These are phyloP conservation scores for Ocimum tenuiflorum DNA, from an alignment of 257 asterid genomes.

Conservation along the genomic window DNA sequence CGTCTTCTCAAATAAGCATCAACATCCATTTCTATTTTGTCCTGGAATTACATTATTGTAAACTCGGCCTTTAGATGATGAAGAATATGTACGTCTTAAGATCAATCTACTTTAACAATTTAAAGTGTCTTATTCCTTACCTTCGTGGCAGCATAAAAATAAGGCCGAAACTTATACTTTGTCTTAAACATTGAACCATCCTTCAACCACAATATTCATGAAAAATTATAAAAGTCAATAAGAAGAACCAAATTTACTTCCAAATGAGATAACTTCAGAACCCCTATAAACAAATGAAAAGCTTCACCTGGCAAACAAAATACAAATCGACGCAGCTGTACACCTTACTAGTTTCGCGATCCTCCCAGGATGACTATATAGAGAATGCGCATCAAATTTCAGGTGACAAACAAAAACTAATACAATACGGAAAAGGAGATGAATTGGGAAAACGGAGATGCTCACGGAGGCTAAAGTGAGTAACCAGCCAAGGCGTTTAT, in stretches of 20 bases:
- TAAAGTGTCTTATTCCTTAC: conserved; percentile 25
- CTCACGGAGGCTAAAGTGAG: conserved; percentile 83
- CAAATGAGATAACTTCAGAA: not conserved
- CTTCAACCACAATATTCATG: conserved; percentile 37
- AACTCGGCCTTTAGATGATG: conserved; percentile 11
- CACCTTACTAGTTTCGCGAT: conserved; percentile 69
- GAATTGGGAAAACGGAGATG: not conserved
- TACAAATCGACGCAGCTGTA: conserved; percentile 89
- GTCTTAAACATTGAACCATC: conserved; percentile 93
- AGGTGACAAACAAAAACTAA: not conserved
- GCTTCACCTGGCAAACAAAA: conserved; percentile 84
- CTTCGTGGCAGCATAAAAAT: conserved; percentile 93
- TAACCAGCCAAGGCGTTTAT: conserved; percentile 95
- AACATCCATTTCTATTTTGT: conserved; percentile 89
- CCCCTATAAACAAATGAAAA: not conserved
- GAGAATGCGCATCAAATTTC: conserved; percentile 1
- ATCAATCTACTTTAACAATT: not conserved
- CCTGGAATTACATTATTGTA: conserved; percentile 32
- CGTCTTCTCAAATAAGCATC: conserved; percentile 92
- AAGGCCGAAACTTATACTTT: conserved; percentile 83
- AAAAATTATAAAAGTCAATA: not conserved
- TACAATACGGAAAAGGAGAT: not conserved
- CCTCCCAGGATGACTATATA: conserved; percentile 86
- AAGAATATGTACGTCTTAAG: not conserved
- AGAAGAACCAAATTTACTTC: not conserved